These are phyloP conservation scores for Blepharisma stoltei DNA, from an alignment of 73 alveolate species.

Conservation along the genomic window DNA sequence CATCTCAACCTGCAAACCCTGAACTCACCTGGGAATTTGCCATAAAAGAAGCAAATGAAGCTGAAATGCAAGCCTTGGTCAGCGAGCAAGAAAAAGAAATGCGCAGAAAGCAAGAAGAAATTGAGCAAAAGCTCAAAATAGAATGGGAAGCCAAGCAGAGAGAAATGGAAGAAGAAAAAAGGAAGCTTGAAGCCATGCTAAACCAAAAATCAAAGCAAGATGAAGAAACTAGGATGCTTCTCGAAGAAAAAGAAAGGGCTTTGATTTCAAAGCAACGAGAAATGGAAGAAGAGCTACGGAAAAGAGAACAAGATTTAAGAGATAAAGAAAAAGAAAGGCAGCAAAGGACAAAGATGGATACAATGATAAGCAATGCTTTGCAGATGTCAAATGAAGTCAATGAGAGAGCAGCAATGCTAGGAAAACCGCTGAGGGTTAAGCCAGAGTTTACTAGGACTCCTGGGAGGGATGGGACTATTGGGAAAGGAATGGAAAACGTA, in stretches of 20 bases:
- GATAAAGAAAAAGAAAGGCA: slow-evolving; percentile 18
- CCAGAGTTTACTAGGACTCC: neutral
- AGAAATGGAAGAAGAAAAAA: slow-evolving; percentile 57
- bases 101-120: slow-evolving; percentile 58
- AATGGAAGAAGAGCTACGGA: slow-evolving; percentile 30
- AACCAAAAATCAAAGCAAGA: slow-evolving; percentile 38
- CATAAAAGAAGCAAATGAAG: slow-evolving; percentile 26
- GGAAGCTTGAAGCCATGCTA: slow-evolving; percentile 46
- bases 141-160: slow-evolving; percentile 49
- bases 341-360: neutral
- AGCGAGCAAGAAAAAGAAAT: slow-evolving; percentile 34
- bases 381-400: slow-evolving; percentile 20
- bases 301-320: slow-evolving; percentile 43
- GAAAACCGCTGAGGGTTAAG: neutral
- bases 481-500: neutral
- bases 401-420: slow-evolving; percentile 18
- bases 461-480: neutral
- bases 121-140: slow-evolving; percentile 40
- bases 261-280: slow-evolving; percentile 31
- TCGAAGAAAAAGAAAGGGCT: slow-evolving; percentile 29
- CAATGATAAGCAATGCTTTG: neutral
- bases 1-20: slow-evolving; percentile 31
- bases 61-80: slow-evolving; percentile 6
- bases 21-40: slow-evolving; percentile 40
- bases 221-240: slow-evolving; percentile 47